These are phyloP conservation scores for Pyrenula aspistea DNA, from an alignment of 495 filamentous ascomycete genomes.

Conservation along the genomic window DNA sequence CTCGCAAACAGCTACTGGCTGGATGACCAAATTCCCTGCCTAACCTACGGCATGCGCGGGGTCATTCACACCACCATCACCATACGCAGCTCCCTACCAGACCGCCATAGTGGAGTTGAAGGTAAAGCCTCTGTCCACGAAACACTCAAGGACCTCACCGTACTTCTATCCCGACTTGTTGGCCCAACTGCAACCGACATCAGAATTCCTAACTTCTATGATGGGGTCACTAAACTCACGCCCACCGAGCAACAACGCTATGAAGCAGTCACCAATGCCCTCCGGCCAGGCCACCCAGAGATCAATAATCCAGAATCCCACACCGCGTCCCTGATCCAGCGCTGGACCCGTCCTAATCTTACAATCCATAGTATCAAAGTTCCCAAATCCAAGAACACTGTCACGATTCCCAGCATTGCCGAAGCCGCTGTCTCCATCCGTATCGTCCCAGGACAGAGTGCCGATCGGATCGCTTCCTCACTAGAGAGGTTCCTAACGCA, in stretches of 20 bases:
- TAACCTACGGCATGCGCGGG: slow-evolving; percentile 91
- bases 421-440: slow-evolving; percentile 79
- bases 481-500: slow-evolving; percentile 54
- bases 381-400: slow-evolving; percentile 39
- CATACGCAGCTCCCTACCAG: slow-evolving; percentile 72
- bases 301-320: slow-evolving; percentile 54
- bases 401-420: slow-evolving; percentile 77
- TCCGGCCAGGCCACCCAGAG: slow-evolving; percentile 59
- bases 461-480: slow-evolving; percentile 53
- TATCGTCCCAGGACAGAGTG: slow-evolving; percentile 84
- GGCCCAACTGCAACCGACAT: slow-evolving; percentile 41
- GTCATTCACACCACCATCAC: slow-evolving; percentile 87
- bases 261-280: slow-evolving; percentile 63
- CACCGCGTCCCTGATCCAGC: slow-evolving; percentile 70
- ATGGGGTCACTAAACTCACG: slow-evolving; percentile 65
- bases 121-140: slow-evolving; percentile 81
- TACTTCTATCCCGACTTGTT: slow-evolving; percentile 67
- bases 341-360: slow-evolving; percentile 92
- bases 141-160: slow-evolving; percentile 77
- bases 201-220: slow-evolving; percentile 68
- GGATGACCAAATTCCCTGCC: slow-evolving; percentile 84
- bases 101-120: slow-evolving; percentile 92
- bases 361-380: slow-evolving; percentile 91
- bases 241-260: slow-evolving; percentile 70
- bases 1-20: slow-evolving; percentile 98